Conservation (phyloP, 2,329 filamentous ascomycete genomes). For the Fusarium sp. region DNA sequence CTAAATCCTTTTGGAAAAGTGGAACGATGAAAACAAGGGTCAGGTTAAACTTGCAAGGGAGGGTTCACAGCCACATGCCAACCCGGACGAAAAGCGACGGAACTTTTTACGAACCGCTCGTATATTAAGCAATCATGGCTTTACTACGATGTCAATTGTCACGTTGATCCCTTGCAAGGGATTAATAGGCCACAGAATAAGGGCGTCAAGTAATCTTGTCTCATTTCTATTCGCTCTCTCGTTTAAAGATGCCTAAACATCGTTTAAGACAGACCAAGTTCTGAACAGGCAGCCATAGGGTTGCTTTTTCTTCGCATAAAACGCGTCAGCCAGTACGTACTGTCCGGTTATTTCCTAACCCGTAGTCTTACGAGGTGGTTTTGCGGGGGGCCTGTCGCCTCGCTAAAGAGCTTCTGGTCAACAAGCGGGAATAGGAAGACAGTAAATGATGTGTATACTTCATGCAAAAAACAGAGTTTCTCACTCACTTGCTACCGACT, state of each 20-base stretch:
- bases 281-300: neutral
- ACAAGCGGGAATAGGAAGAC: neutral
- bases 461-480: neutral
- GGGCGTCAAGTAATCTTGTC: neutral
- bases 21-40: neutral
- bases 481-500: no score
- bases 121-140: neutral
- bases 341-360: no score
- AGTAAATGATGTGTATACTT: neutral
- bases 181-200: neutral
- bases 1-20: neutral
- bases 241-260: neutral
- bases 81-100: neutral
- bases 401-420: neutral
- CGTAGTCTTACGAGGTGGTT: neutral
- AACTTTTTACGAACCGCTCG: neutral
- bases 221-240: neutral
- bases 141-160: neutral
- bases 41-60: neutral
- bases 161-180: neutral
- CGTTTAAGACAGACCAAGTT: neutral
- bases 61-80: neutral
- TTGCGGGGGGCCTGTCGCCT: neutral
- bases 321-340: neutral
- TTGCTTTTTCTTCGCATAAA: neutral